Conservation (phyloP, 2,329 filamentous ascomycete species). For the Cladosporium colombiae region DNA sequence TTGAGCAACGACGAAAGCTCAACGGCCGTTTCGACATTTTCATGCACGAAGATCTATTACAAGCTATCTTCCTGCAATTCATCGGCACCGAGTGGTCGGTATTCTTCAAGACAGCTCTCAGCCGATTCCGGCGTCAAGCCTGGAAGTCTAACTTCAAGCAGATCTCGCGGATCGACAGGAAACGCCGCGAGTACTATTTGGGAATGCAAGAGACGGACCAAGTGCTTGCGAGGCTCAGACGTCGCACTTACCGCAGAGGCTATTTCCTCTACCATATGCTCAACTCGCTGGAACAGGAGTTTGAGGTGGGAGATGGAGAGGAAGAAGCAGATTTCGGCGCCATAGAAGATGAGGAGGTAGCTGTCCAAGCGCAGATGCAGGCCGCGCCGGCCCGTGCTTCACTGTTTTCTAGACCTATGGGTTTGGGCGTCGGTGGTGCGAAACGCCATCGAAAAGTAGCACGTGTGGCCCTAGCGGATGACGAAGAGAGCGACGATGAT, state of each 20-base stretch:
- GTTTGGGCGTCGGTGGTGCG: background rate
- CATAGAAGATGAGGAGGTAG: background rate
- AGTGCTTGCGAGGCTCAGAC: background rate
- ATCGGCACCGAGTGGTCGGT: constrained; percentile 56
- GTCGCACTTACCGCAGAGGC: constrained; percentile 29
- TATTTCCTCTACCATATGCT: constrained; percentile 57
- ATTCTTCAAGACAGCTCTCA: constrained; percentile 47
- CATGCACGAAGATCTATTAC: constrained; percentile 60
- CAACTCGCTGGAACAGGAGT: constrained; percentile 3
- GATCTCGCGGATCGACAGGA: constrained; percentile 41
- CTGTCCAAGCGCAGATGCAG: background rate
- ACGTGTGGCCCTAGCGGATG: constrained; percentile 23
- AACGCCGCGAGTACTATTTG: constrained; percentile 51
- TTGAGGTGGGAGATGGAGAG: constrained; percentile 41
- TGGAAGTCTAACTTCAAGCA: constrained; percentile 43
- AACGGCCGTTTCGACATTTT: constrained; percentile 62
- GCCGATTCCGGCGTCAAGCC: constrained; percentile 41
- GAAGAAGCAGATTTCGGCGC: constrained; percentile 38
- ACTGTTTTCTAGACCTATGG: background rate
- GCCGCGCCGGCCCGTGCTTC: background rate
- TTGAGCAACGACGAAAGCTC: constrained; percentile 55
- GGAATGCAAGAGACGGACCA: constrained; percentile 19
- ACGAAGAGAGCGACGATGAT: constrained; percentile 41
- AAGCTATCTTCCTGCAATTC: constrained; percentile 57
- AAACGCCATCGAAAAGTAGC: background rate